Base-by-base conservation (phyloP, 1,139 yeast genomes). In the Hansenula anomala region DNA sequence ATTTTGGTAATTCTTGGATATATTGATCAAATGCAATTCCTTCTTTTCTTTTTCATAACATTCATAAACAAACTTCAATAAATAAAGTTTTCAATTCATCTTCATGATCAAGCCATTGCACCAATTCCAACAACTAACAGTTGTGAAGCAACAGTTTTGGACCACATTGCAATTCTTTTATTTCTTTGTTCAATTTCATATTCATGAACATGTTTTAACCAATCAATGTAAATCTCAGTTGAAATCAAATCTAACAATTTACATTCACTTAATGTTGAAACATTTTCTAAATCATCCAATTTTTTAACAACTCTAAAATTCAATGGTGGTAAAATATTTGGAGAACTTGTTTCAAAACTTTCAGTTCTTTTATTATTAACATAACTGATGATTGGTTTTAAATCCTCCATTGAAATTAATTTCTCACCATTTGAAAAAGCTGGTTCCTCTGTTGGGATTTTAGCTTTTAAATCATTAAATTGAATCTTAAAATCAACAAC, bases 401-500 rank as follows among this genome's bases (percentile, higher is more conserved):
- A 61, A 51, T 80, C 82, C 22, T 77, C 76, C 33, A 77, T 59
- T 1, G 82, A 67, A 4, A 82, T 61, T 40, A 79, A 79, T 15
- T 81, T 78, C 24, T 73, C 67, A 0, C 72, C 71, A 1, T 75
- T 69, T 1, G 79, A 64, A 15, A 81, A 67, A 39, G 53, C 51
- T 3, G 92, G 90, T 24, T 77, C 56, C 14, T 61, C 59, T 16
- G 62, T 51, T 1, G 90, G 87, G 34, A 74, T 56, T 11, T 67
- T 63, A 2, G 88, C 88, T 46, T 71, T 75, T 43, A 83, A 61
- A 48, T 82, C 82, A 39, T 66, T 67, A 51, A 83, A 78, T 44
- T 75, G 78, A 20, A 84, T 67, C 47, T 76, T 80, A 46, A 80
- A 71, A 53, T 82, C 84, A 35, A 82, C 71, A 36, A 83, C 74